Conservation (phyloP, 345 rosid genomes). For the Noccaea bulbosa region DNA sequence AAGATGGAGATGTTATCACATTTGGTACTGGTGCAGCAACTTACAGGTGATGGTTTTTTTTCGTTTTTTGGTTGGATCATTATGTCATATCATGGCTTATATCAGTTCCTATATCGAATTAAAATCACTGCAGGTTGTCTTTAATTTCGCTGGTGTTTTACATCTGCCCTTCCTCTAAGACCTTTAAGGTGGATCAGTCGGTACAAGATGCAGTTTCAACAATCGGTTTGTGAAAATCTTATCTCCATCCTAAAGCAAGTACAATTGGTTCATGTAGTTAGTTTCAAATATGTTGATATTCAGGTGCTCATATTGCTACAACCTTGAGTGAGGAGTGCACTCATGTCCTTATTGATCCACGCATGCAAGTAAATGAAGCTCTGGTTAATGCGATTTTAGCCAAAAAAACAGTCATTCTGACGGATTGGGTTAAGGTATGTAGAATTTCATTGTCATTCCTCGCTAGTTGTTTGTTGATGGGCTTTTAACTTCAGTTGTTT, state of each 20-base stretch:
- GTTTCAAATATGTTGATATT: constrained; percentile 8
- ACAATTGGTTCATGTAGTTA: constrained; percentile 2
- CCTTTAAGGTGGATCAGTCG: constrained; percentile 40
- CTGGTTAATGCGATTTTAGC: constrained; percentile 66
- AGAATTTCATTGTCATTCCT: constrained; percentile 1
- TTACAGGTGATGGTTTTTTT: constrained; percentile 55
- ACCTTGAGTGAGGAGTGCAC: constrained; percentile 69
- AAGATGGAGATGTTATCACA: constrained; percentile 69
- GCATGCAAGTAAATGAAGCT: constrained; percentile 54
- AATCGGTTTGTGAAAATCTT: constrained; percentile 62
- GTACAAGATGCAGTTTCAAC: constrained; percentile 64
- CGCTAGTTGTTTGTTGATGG: constrained; percentile 11
- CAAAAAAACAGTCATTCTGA: constrained; percentile 57
- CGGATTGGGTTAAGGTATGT: constrained; percentile 75
- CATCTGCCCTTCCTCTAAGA: constrained; percentile 50
- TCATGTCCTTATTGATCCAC: constrained; percentile 64
- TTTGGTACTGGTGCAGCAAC: constrained; percentile 89
- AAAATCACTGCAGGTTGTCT: constrained; percentile 61
- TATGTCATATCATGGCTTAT: constrained; percentile 2
- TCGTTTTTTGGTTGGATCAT: neutral
- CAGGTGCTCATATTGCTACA: constrained; percentile 64
- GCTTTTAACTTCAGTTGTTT: constrained; percentile 43
- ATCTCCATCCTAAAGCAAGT: neutral
- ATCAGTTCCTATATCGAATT: neutral
- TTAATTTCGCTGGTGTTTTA: constrained; percentile 60